Conservation (phyloP, 2,329 filamentous ascomycete genomes). For the Talaromyces pinophilus region DNA sequence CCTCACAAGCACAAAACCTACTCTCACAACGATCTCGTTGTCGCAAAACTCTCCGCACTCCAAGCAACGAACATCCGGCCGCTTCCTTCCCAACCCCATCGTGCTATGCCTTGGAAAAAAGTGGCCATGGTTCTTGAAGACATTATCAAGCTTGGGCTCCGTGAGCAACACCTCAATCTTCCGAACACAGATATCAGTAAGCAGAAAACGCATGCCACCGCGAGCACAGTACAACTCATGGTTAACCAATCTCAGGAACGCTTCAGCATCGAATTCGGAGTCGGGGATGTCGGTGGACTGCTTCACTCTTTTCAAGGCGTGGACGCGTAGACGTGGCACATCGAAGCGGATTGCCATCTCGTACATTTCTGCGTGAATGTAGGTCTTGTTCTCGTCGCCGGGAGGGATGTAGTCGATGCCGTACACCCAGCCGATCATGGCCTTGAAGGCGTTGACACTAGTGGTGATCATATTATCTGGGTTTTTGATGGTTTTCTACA, state of each 20-base stretch:
- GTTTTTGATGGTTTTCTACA: not conserved
- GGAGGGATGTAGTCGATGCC: constrained; percentile 7
- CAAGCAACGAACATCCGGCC: not conserved
- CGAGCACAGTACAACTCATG: not conserved
- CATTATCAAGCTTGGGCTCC: not conserved
- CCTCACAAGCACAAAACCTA: not conserved
- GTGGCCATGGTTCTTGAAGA: not conserved
- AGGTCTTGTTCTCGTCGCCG: not conserved
- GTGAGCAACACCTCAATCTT: not conserved
- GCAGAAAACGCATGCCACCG: not conserved
- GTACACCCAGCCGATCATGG: constrained; percentile 7
- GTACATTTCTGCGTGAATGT: not conserved
- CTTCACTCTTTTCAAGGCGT: not conserved
- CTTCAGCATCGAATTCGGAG: not conserved
- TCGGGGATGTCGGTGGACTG: not conserved
- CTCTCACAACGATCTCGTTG: not conserved
- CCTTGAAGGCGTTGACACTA: not conserved
- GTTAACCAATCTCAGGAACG: not conserved
- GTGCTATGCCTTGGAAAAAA: not conserved
- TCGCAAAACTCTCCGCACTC: not conserved
- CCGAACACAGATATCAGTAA: not conserved
- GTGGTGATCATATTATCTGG: not conserved
- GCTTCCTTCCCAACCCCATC: not conserved
- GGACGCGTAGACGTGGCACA: not conserved
- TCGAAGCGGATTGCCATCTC: not conserved